Percentiles rank a stretch among this genome's conserved stretches.
Conservation (phyloP, 192 early-diverging fungal genomes). For the Anaeromyces robustus region DNA sequence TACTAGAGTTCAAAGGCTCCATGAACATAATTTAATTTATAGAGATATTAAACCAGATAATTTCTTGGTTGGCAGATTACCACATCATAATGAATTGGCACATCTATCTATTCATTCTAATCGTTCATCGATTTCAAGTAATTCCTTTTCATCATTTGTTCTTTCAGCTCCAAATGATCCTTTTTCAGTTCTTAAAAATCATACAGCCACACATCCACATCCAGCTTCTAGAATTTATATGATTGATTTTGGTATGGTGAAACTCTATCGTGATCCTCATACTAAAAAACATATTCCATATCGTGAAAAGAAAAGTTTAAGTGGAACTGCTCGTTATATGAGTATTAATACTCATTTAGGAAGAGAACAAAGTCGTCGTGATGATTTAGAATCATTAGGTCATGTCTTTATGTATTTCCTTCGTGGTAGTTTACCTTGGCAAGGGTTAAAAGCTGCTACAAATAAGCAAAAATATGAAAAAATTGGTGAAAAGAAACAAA, state of each 20-base stretch:
- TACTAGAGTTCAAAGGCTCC: conserved; percentile 72
- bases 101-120: neutral
- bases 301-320: neutral
- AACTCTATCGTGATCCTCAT: neutral
- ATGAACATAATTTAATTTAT: conserved; percentile 35
- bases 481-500: conserved; percentile 87
- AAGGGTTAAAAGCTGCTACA: neutral
- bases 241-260: conserved; percentile 48
- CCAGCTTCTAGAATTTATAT: conserved; percentile 56
- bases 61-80: neutral
- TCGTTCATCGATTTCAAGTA: neutral
- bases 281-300: neutral
- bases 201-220: conserved; percentile 33
- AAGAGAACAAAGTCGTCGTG: neutral
- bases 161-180: conserved; percentile 16
- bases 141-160: neutral
- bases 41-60: conserved; percentile 4
- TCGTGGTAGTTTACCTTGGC: neutral
- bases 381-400: neutral
- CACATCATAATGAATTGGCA: neutral
- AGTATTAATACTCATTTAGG: neutral
- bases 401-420: neutral
- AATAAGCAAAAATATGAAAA: neutral
- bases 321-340: neutral
- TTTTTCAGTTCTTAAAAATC: conserved; percentile 25